Conservation (phyloP, 768 basidiomycete species). For the Suillus luteus region DNA sequence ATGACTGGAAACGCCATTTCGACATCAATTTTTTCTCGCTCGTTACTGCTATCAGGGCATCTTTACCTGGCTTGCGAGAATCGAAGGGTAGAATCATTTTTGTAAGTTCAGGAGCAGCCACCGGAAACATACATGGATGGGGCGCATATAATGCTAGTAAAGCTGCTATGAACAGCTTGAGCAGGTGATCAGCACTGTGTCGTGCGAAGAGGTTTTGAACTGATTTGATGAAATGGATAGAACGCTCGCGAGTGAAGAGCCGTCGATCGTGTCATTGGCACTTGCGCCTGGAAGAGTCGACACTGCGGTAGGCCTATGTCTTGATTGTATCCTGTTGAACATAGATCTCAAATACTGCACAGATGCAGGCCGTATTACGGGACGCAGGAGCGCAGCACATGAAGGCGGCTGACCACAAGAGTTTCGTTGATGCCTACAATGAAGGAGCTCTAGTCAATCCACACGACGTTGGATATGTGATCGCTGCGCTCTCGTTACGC, state of each 20-base stretch:
- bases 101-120: constrained; percentile 84
- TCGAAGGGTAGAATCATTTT: constrained; percentile 76
- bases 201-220: constrained; percentile 7
- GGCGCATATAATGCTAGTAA: constrained; percentile 83
- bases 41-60: constrained; percentile 63
- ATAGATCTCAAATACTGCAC: constrained; percentile 11
- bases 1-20: constrained; percentile 71
- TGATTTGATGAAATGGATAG: constrained; percentile 39
- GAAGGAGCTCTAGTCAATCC: constrained; percentile 77
- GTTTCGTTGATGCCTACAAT: constrained; percentile 57
- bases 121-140: constrained; percentile 69
- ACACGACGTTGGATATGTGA: constrained; percentile 73
- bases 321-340: constrained; percentile 5
- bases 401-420: constrained; percentile 52
- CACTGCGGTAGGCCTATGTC: constrained; percentile 63
- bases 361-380: constrained; percentile 75
- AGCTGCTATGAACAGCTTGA: constrained; percentile 87
- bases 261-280: constrained; percentile 70
- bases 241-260: constrained; percentile 85
- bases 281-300: constrained; percentile 89
- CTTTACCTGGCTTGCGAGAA: constrained; percentile 69
- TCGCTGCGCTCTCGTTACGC: constrained; percentile 71
- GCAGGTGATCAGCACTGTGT: constrained; percentile 48
- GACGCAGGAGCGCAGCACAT: constrained; percentile 53
- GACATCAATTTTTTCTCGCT: constrained; percentile 90